A percentile compares a stretch with the other conserved stretches of the same genome.
These are phyloP conservation scores for Bocquillonia castaneifolia DNA, from an alignment of 441 rosid species.

Conservation along the genomic window DNA sequence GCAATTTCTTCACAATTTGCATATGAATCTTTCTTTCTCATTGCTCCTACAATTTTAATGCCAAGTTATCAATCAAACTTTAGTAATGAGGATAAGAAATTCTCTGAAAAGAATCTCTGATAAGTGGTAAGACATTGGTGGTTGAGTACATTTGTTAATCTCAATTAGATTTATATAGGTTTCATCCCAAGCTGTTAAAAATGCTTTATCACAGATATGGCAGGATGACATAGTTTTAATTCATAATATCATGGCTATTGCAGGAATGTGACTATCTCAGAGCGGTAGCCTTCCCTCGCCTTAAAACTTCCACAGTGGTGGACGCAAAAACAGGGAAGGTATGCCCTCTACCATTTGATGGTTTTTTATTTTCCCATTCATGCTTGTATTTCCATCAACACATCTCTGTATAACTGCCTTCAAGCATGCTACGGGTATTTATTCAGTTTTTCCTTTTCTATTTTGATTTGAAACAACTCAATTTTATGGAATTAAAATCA, in stretches of 20 bases:
- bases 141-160: not conserved
- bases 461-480: not conserved
- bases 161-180: not conserved
- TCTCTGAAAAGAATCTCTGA: not conserved
- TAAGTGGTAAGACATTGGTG: not conserved
- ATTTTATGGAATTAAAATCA: not conserved
- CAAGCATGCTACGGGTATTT: not conserved
- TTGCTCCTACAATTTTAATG: not conserved
- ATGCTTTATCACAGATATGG: not conserved
- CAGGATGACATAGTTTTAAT: not conserved
- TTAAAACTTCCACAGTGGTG: constrained; percentile 75
- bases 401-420: not conserved
- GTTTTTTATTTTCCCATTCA: constrained; percentile 2
- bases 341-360: constrained; percentile 17
- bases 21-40: not conserved
- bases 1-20: not conserved
- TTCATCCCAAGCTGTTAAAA: not conserved
- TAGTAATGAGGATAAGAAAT: not conserved
- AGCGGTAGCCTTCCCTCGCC: constrained; percentile 76
- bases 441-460: not conserved
- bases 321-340: constrained; percentile 91
- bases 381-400: not conserved
- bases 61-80: not conserved
- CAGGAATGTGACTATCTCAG: constrained; percentile 96
- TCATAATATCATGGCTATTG: constrained; percentile 20